phyloP scores from a whole-genome alignment of 192 early-diverging fungal species.

The Dissophora ornata region DNA sequence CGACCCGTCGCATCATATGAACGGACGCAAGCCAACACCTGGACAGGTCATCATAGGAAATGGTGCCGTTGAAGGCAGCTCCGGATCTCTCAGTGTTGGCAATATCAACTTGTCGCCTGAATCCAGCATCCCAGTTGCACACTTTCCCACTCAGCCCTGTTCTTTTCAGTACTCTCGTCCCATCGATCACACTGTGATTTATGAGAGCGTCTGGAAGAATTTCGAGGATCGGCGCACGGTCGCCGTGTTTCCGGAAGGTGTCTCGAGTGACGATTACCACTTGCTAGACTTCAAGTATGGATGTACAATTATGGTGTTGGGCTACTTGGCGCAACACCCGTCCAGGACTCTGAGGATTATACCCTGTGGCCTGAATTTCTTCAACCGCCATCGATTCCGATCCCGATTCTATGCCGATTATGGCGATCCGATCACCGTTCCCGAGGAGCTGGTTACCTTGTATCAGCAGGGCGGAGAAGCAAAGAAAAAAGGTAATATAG shows the following conservation, averaged over 20 bases:
- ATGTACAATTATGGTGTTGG: constrained; percentile 58
- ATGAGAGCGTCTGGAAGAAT: constrained; percentile 54
- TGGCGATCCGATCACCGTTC: constrained; percentile 42
- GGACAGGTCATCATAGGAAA: neutral
- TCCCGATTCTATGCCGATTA: constrained; percentile 56
- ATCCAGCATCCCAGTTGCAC: neutral
- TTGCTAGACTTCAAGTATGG: constrained; percentile 58
- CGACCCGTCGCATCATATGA: neutral
- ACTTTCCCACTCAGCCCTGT: constrained; percentile 43
- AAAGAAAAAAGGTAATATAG: constrained; percentile 45
- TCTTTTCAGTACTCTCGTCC: constrained; percentile 48
- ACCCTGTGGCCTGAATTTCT: constrained; percentile 59
- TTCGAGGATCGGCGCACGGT: constrained; percentile 53
- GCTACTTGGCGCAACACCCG: constrained; percentile 48
- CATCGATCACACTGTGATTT: constrained; percentile 53
- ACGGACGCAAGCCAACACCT: neutral
- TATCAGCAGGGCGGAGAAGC: constrained; percentile 48
- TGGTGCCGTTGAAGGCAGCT: neutral
- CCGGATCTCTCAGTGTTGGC: neutral
- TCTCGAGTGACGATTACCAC: constrained; percentile 57
- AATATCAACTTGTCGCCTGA: neutral
- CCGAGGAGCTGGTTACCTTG: constrained; percentile 42
- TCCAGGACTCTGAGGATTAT: constrained; percentile 52
- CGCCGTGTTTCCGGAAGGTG: constrained; percentile 56
- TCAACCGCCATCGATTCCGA: constrained; percentile 61